These are phyloP conservation scores for Exophiala alcalophila DNA, from an alignment of 2,329 filamentous ascomycete species.

Conservation along the genomic window DNA sequence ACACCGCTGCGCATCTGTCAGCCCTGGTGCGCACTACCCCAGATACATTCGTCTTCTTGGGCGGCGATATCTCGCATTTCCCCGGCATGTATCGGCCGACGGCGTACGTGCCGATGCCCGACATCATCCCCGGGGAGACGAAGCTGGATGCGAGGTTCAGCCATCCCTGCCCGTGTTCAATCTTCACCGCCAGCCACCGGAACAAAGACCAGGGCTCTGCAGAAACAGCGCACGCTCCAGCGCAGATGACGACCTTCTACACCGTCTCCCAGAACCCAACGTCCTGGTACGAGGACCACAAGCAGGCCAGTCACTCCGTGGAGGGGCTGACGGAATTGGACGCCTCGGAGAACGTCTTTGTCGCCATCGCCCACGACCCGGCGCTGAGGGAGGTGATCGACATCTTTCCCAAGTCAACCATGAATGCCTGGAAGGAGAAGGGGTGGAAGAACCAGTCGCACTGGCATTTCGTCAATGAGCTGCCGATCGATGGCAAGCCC, in stretches of 20 bases:
- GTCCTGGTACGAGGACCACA: constrained; percentile 30
- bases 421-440: constrained; percentile 37
- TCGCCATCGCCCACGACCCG: constrained; percentile 33
- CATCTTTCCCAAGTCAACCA: constrained; percentile 28
- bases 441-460: constrained; percentile 29
- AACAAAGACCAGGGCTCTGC: constrained; percentile 13
- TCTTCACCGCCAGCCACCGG: constrained; percentile 30
- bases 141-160: constrained; percentile 1
- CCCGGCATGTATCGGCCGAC: constrained; percentile 34
- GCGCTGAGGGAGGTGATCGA: constrained; percentile 29
- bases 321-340: constrained; percentile 34
- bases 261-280: constrained; percentile 14
- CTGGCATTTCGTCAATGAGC: constrained; percentile 16
- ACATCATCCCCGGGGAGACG: constrained; percentile 10
- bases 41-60: constrained; percentile 48
- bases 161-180: constrained; percentile 28
- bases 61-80: constrained; percentile 50
- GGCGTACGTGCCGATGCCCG: constrained; percentile 31
- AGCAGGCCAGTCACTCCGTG: too few relatives aligned
- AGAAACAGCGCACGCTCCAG: not conserved
- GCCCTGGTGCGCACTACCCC: constrained; percentile 45
- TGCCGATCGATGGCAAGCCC: too few relatives aligned
- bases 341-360: constrained; percentile 31
- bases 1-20: constrained; percentile 48
- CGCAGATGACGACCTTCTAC: constrained; percentile 12